A percentile compares a stretch with the other conserved stretches of the same genome.
Evolutionary conservation across 306 rosid genomes (phyloP).

Genomic region (Fragaria nilgerrensis): DNA sequence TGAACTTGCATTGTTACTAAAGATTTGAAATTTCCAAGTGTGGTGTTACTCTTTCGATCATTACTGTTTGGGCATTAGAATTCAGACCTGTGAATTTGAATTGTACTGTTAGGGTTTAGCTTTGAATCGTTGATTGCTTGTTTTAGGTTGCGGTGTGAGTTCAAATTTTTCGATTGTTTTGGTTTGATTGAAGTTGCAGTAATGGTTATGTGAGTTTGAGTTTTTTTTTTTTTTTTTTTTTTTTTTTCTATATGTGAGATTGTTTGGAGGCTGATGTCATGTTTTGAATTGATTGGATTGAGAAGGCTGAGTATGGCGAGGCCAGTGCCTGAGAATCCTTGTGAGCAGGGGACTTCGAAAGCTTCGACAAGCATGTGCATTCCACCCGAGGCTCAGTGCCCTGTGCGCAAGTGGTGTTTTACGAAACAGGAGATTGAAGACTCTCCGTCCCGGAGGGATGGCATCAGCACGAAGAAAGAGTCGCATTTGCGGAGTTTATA

Average conservation of each 20-base stretch:
- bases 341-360: conserved; percentile 17
- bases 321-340: conserved; percentile 20
- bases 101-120: not conserved
- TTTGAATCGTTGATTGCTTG: not conserved
- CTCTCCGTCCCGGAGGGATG: conserved; percentile 54
- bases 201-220: not conserved
- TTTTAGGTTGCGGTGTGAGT: not conserved
- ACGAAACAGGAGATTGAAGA: conserved; percentile 41
- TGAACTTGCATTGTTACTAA: not conserved
- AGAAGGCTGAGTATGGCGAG: conserved; percentile 22
- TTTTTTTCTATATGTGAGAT: not conserved
- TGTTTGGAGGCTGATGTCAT: not conserved
- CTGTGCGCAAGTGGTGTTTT: conserved; percentile 37
- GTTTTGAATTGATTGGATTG: not conserved
- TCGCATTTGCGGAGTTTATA: conserved; percentile 39
- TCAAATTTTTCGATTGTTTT: not conserved
- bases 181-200: not conserved
- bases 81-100: not conserved
- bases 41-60: not conserved
- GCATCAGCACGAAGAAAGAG: conserved; percentile 37
- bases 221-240: no score
- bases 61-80: not conserved
- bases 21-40: not conserved
- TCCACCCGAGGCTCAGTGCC: conserved; percentile 21
- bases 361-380: conserved; percentile 21